Evolutionary conservation across 768 basidiomycete genomes (phyloP).

Genomic region (Lactifluus pinguis): DNA sequence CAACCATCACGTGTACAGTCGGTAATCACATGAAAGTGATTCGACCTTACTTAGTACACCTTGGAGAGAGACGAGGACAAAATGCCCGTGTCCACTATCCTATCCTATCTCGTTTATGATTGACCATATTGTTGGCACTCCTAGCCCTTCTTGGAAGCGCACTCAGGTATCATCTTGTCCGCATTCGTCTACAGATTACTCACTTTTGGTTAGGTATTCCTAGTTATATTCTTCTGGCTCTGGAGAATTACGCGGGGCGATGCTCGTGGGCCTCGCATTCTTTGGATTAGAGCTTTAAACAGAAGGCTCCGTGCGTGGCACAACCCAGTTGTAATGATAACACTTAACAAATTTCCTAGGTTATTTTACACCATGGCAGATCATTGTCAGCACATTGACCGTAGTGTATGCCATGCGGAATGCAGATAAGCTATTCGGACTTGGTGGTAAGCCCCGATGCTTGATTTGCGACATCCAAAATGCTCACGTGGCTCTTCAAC

Average conservation of each 20-base stretch:
- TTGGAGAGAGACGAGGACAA: no score
- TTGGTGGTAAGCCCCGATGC: slow-evolving; percentile 49
- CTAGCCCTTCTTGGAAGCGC: slow-evolving; percentile 85
- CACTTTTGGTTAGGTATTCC: slow-evolving; percentile 55
- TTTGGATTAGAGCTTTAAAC: slow-evolving; percentile 55
- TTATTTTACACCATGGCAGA: slow-evolving; percentile 95
- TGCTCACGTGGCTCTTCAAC: slow-evolving; percentile 14
- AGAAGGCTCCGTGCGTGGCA: slow-evolving; percentile 44
- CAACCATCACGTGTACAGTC: not conserved
- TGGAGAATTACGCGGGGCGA: slow-evolving; percentile 67
- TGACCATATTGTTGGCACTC: slow-evolving; percentile 84
- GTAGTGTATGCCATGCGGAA: slow-evolving; percentile 76
- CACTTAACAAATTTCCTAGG: slow-evolving; percentile 24
- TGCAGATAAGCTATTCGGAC: slow-evolving; percentile 75
- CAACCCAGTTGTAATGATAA: not conserved
- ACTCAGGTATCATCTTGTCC: slow-evolving; percentile 44
- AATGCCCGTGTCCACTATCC: no score
- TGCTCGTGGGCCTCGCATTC: slow-evolving; percentile 52
- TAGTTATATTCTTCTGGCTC: slow-evolving; percentile 88
- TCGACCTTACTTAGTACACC: slow-evolving; percentile 2
- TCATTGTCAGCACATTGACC: slow-evolving; percentile 80
- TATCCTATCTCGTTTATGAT: slow-evolving; percentile 49
- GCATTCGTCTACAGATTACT: not conserved
- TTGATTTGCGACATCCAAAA: not conserved
- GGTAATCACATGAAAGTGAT: slow-evolving; percentile 22